Base-by-base conservation (phyloP, 805 yeast species). In the Wickerhamomyces hampshirensis region DNA sequence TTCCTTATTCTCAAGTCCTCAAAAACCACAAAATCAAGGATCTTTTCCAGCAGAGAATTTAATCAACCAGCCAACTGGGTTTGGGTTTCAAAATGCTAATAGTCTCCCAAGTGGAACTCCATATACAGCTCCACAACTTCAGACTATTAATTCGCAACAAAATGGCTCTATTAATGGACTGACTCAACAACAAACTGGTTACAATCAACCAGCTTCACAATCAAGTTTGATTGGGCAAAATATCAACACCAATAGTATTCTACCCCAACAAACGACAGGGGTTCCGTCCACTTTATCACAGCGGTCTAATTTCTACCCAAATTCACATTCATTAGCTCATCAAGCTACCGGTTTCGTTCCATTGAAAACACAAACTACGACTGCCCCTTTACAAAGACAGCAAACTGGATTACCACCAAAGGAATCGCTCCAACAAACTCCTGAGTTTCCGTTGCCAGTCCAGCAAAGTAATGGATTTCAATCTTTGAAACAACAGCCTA, bases 401-500 rank as follows among this genome's bases (percentile, higher is more conserved):
- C 73, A 72, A 39, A 81, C 91, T 3, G 84, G 88, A 2, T 65
- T 74, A n/a, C 66, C 75, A 27, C 69, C 77, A 32, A 77, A 80
- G 34, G 18, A 53, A 8, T 7, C 33, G 23, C 15, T 13, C 18
- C 7, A 18, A 12, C 21, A 17, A 16, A 16, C 34, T 24, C 8
- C 6, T 11, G 17, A 5, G 31, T 28, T 37, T n/a, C n/a, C n/a
- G n/a, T n/a, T n/a, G n/a, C n/a, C n/a, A 15, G 26, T 33, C 10
- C 40, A 38, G 12, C 46, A 42, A 29, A 13, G 38, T 6, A 53
- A 40, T 39, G 43, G 35, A 10, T 39, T 30, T 27, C 7, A 28
- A 12, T 34, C 32, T 9, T 24, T 29, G 18, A 34, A 23, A 10
- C 26, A 28, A 17, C 48, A 41, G 18, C 33, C 41, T 1, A 44